Evolutionary conservation across 2,329 filamentous ascomycete species (phyloP).

Genomic region (Venturia asperata): DNA sequence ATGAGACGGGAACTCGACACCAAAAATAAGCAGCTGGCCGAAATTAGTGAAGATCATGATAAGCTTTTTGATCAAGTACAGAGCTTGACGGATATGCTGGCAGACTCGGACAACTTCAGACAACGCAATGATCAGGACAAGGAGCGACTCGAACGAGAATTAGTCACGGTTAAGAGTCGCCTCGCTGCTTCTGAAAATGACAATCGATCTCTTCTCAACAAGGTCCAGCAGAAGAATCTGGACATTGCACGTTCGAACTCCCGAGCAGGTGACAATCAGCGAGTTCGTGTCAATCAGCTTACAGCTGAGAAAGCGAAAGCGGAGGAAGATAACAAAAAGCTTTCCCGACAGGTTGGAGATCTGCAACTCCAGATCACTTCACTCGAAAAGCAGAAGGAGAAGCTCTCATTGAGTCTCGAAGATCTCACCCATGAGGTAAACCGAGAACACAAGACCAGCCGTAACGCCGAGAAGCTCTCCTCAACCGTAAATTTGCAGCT

Average conservation of each 20-base stretch:
- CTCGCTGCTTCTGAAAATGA: constrained; percentile 91
- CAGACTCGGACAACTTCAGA: constrained; percentile 82
- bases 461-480: constrained; percentile 82
- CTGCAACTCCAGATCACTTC: constrained; percentile 74
- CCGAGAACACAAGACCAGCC: constrained; percentile 79
- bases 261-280: constrained; percentile 74
- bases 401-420: constrained; percentile 78
- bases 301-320: constrained; percentile 76
- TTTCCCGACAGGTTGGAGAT: constrained; percentile 79
- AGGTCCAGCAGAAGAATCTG: constrained; percentile 92
- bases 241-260: constrained; percentile 90
- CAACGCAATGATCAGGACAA: constrained; percentile 90
- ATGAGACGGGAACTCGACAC: constrained; percentile 74
- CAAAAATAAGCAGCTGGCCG: constrained; percentile 66
- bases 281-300: constrained; percentile 65
- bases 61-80: constrained; percentile 75
- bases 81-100: constrained; percentile 76
- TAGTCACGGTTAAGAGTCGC: constrained; percentile 83
- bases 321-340: constrained; percentile 73
- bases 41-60: constrained; percentile 71
- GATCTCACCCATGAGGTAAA: constrained; percentile 89
- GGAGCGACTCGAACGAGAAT: constrained; percentile 82
- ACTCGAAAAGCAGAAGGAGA: constrained; percentile 90
- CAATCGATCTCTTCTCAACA: constrained; percentile 90
- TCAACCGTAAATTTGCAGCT: constrained; percentile 75